phyloP scores from a whole-genome alignment of 768 basidiomycete species.

The Boletus tomentosulus region DNA sequence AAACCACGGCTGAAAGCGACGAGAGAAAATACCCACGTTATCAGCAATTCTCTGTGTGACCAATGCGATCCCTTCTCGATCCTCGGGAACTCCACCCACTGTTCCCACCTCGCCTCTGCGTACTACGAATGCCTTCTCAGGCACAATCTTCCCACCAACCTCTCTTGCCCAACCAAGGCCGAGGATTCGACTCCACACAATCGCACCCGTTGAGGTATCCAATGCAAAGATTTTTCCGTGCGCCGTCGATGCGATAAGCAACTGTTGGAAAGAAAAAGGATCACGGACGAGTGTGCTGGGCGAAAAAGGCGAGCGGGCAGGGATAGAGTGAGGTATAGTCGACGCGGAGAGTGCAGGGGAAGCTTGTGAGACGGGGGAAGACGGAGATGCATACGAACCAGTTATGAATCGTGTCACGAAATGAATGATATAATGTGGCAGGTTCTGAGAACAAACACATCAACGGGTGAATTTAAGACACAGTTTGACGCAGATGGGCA shows the following conservation, averaged over 20 bases:
- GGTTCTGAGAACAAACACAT: slow-evolving; percentile 40
- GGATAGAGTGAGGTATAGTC: slow-evolving; percentile 19
- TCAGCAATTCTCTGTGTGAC: slow-evolving; percentile 57
- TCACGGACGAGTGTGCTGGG: slow-evolving; percentile 55
- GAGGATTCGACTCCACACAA: slow-evolving; percentile 78
- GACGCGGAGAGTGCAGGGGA: background rate
- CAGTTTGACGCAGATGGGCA: background rate
- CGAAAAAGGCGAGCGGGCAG: slow-evolving; percentile 25
- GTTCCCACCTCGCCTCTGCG: slow-evolving; percentile 29
- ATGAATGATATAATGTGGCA: slow-evolving; percentile 63
- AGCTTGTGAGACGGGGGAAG: slow-evolving; percentile 27
- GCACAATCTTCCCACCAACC: slow-evolving; percentile 52
- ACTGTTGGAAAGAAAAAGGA: slow-evolving; percentile 81
- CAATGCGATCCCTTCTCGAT: slow-evolving; percentile 51
- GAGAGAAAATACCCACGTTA: slow-evolving; percentile 44
- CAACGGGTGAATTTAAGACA: background rate
- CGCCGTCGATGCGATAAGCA: slow-evolving; percentile 68
- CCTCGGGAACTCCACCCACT: slow-evolving; percentile 1
- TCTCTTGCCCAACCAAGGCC: slow-evolving; percentile 65
- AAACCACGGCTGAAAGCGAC: background rate
- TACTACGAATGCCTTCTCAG: slow-evolving; percentile 58
- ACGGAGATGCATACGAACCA: slow-evolving; percentile 56
- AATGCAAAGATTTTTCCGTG: slow-evolving; percentile 78
- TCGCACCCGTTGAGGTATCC: slow-evolving; percentile 71
- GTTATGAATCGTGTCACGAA: slow-evolving; percentile 72